Evolutionary conservation across 208 protist genomes (phyloP).

Genomic region (Leishmania martiniquensis): DNA sequence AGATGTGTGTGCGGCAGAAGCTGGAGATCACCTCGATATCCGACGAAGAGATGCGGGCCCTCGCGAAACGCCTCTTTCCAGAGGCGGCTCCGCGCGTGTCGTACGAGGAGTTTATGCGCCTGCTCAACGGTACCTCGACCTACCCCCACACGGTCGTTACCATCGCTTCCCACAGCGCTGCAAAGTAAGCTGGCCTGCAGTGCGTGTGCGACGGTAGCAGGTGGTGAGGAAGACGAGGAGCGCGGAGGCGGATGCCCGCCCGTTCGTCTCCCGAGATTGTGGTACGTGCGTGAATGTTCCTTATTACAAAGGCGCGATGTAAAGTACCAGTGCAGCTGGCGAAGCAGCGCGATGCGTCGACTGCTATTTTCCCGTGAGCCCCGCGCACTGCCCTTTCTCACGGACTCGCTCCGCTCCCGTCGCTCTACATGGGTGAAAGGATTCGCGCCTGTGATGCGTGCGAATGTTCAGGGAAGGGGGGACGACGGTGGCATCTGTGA

Average conservation of each 20-base stretch:
- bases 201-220: background rate
- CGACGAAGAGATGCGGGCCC: constrained; percentile 71
- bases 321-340: background rate
- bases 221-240: background rate
- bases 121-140: constrained; percentile 90
- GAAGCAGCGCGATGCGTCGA: background rate
- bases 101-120: constrained; percentile 82
- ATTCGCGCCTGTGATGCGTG: background rate
- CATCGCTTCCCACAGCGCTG: constrained; percentile 58
- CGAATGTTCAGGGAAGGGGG: background rate
- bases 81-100: constrained; percentile 57
- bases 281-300: background rate
- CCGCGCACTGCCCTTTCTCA: background rate
- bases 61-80: constrained; percentile 82
- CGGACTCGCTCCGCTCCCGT: background rate
- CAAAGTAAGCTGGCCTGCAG: constrained; percentile 23
- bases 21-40: constrained; percentile 65
- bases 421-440: background rate
- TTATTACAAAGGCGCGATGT: background rate
- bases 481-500: background rate
- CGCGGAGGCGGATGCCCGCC: background rate
- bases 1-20: constrained; percentile 76
- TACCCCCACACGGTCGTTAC: constrained; percentile 68
- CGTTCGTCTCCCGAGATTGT: background rate
- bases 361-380: background rate